Evolutionary conservation across 495 filamentous ascomycete species (phyloP).

Genomic region (Penicillium subrubescens): DNA sequence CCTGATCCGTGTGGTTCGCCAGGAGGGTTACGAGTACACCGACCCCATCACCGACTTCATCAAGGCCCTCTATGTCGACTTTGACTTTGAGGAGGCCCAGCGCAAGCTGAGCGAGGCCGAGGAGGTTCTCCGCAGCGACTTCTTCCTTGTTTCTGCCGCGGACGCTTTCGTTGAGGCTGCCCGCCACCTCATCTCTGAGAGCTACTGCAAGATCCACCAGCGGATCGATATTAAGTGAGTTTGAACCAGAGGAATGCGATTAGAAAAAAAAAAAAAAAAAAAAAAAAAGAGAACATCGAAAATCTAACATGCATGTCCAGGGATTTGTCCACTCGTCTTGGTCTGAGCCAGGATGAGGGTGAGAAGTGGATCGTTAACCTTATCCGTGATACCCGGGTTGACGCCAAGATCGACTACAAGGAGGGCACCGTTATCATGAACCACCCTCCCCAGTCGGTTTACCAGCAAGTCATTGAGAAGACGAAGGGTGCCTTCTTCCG

Average conservation of each 20-base stretch:
- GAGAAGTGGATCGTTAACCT: constrained; percentile 99
- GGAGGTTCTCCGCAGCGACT: constrained; percentile 87
- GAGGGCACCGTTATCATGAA: constrained; percentile 99
- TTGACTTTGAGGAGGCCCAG: constrained; percentile 98
- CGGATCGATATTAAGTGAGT: constrained; percentile 91
- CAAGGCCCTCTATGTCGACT: constrained; percentile 94
- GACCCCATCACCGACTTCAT: constrained; percentile 96
- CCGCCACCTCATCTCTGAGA: constrained; percentile 93
- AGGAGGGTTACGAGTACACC: constrained; percentile 95
- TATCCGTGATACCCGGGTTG: constrained; percentile 93
- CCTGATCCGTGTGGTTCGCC: constrained; percentile 87
- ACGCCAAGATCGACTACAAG: constrained; percentile 99
- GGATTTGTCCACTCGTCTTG: constrained; percentile 86
- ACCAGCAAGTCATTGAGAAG: constrained; percentile 97
- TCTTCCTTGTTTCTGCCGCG: constrained; percentile 85
- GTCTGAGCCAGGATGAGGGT: constrained; percentile 87
- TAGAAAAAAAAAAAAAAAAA: neutral
- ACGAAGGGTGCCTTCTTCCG: constrained; percentile 95
- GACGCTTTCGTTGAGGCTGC: constrained; percentile 94
- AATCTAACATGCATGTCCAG: constrained; percentile 37
- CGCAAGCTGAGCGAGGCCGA: constrained; percentile 88
- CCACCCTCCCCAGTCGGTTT: constrained; percentile 95
- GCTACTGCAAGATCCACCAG: constrained; percentile 99
- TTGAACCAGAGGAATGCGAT: neutral
- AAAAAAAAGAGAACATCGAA: neutral